Evolutionary conservation across 306 rosid genomes (phyloP), one percentile per base, ranked within the genome.

Genomic region (Arachis hypogaea): DNA sequence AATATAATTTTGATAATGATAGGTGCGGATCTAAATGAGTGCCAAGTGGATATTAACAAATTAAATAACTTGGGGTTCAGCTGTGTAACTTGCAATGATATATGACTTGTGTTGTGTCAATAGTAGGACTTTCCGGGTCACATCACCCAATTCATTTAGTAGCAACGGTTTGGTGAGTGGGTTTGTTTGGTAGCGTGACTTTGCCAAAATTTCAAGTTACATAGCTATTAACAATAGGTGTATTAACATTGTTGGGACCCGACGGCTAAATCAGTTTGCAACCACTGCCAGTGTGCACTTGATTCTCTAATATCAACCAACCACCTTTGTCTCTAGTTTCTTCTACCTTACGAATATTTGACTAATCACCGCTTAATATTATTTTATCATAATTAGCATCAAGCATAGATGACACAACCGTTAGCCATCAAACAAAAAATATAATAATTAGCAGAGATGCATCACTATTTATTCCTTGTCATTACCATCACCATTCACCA

Each of bases 161-260:
- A 7, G 28, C 38, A 29, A 58, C 1, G 69, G 72, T 70, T 57
- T 0, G 51, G 66, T 68, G 52, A 70, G 71, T 77, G 58, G 55
- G 72, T 66, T 81, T 22, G 28, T 22, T 22, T 22, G 28, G 28
- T 22, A 22, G 28, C 28, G 1, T 22, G 77, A 67, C 61, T 68
- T 82, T 69, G 79, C 78, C 41, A 73, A 69, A 58, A 43, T 68
- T 67, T 64, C 18, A 80, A 75, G 90, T 66, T 76, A 11, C 72
- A 70, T 78, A 54, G 68, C 70, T 42, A 68, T 76, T 43, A 80
- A 67, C 52, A 57, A 79, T 56, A 70, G 77, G 71, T 77, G 18
- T 47, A 43, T 50, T 72, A 41, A 45, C 49, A 62, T 14, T 73
- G 11, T 71, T 58, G 78, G 82, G 84, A 63, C 69, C 63, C 62